A percentile compares a stretch with the other conserved stretches of the same genome.
phyloP scores from a whole-genome alignment of 768 basidiomycete species.

The Suillus lakei region DNA sequence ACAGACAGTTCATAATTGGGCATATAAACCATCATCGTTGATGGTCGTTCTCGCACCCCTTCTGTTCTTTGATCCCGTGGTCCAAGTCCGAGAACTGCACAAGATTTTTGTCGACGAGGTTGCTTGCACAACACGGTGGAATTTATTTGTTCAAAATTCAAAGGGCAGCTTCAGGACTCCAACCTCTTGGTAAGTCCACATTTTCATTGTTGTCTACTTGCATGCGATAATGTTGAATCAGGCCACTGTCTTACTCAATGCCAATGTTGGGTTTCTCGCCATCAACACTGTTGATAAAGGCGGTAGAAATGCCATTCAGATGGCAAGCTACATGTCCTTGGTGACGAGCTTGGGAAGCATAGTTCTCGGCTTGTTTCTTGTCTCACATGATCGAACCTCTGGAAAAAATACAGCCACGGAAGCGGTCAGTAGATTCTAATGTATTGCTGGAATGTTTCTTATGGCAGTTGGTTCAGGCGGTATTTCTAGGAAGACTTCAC shows the following conservation, averaged over 20 bases:
- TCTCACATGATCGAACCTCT: slow-evolving; percentile 44
- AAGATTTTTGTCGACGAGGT: slow-evolving; percentile 54
- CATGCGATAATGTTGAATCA: slow-evolving; percentile 22
- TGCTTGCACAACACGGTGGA: slow-evolving; percentile 48
- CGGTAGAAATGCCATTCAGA: slow-evolving; percentile 35
- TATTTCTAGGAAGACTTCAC: slow-evolving; percentile 22
- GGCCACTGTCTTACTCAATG: slow-evolving; percentile 62
- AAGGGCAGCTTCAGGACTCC: slow-evolving; percentile 55
- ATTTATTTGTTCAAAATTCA: slow-evolving; percentile 48
- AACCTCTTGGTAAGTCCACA: slow-evolving; percentile 51
- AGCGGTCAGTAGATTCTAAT: slow-evolving; percentile 36
- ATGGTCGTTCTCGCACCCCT: slow-evolving; percentile 45
- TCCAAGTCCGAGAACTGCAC: slow-evolving; percentile 49
- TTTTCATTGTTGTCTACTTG: not conserved
- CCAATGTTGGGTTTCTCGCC: slow-evolving; percentile 65
- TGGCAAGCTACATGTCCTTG: slow-evolving; percentile 49
- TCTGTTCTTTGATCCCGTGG: slow-evolving; percentile 55
- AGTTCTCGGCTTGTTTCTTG: slow-evolving; percentile 47
- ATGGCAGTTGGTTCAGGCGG: slow-evolving; percentile 5
- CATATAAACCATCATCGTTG: slow-evolving; percentile 36
- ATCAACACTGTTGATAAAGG: slow-evolving; percentile 47
- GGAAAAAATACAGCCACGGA: slow-evolving; percentile 33
- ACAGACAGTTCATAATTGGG: slow-evolving; percentile 35
- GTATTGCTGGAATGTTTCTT: not conserved
- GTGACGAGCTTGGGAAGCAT: slow-evolving; percentile 47